Evolutionary conservation across 805 yeast species (phyloP).

Genomic region (Zygosaccharomyces rouxii): DNA sequence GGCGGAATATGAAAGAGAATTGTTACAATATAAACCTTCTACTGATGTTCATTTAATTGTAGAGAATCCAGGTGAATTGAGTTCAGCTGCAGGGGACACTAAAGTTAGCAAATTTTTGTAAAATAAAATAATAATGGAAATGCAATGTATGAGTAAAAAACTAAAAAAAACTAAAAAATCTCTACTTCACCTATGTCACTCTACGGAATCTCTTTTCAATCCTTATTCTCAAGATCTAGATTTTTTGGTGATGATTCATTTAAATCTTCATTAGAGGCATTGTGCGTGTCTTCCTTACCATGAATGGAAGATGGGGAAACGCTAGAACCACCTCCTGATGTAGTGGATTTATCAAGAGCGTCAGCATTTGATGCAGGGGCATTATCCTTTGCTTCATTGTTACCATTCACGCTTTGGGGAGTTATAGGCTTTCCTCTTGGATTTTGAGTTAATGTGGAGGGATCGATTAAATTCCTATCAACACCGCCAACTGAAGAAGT

Average conservation of each 20-base stretch:
- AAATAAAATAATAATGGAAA: slow-evolving; percentile 3
- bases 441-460: neutral
- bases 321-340: slow-evolving; percentile 1
- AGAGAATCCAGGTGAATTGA: slow-evolving; percentile 39
- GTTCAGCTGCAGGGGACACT: slow-evolving; percentile 38
- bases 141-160: neutral
- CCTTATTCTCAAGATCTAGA: slow-evolving; percentile 2
- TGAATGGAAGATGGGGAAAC: slow-evolving; percentile 11
- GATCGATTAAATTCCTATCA: neutral
- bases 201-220: slow-evolving; percentile 8
- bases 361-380: slow-evolving; percentile 6
- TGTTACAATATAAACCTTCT: slow-evolving; percentile 28
- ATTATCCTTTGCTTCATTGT: slow-evolving; percentile 7
- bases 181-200: neutral
- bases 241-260: slow-evolving; percentile 1
- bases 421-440: slow-evolving; percentile 15
- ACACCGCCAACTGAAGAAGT: neutral
- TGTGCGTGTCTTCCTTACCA: slow-evolving; percentile 3
- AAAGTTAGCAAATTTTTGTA: slow-evolving; percentile 37
- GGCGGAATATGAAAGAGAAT: slow-evolving; percentile 25
- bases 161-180: neutral
- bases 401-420: slow-evolving; percentile 15
- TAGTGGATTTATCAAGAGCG: neutral
- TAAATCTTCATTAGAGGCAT: neutral
- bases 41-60: slow-evolving; percentile 38